phyloP scores from a whole-genome alignment of 2,329 filamentous ascomycete species.

The Colletotrichum caudatum region DNA sequence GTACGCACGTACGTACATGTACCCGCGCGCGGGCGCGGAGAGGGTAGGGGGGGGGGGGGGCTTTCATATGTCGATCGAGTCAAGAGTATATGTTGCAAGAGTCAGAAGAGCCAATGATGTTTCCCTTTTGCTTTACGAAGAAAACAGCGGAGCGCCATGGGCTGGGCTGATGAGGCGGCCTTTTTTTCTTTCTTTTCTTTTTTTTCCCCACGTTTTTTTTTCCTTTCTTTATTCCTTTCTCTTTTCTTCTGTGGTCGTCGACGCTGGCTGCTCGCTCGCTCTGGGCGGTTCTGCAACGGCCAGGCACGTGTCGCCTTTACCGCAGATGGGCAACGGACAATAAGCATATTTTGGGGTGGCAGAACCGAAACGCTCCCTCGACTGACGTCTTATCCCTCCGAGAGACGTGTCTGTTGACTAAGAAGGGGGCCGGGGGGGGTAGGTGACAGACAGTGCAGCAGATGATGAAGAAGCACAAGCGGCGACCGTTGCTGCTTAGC shows the following conservation, averaged over 20 bases:
- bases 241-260: not conserved
- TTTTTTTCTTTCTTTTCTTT: slow-evolving; percentile 14
- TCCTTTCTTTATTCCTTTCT: too few species aligned
- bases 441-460: slow-evolving; percentile 22
- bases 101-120: not conserved
- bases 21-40: not conserved
- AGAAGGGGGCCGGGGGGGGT: too few species aligned
- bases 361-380: slow-evolving; percentile 29
- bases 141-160: not conserved
- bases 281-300: slow-evolving; percentile 31
- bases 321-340: slow-evolving; percentile 29
- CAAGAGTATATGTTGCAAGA: not conserved
- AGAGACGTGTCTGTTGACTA: slow-evolving; percentile 50
- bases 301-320: slow-evolving; percentile 25
- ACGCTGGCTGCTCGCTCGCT: not conserved
- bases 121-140: too few species aligned
- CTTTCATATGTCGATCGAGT: not conserved
- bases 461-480: slow-evolving; percentile 2
- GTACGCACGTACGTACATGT: not conserved
- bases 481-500: slow-evolving; percentile 28
- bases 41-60: too few species aligned
- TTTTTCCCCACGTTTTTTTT: not conserved
- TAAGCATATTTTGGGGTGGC: slow-evolving; percentile 37
- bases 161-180: not conserved
- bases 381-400: slow-evolving; percentile 46